phyloP scores from a whole-genome alignment of 2,329 filamentous ascomycete species.

The Incumbomyces delicatus region DNA sequence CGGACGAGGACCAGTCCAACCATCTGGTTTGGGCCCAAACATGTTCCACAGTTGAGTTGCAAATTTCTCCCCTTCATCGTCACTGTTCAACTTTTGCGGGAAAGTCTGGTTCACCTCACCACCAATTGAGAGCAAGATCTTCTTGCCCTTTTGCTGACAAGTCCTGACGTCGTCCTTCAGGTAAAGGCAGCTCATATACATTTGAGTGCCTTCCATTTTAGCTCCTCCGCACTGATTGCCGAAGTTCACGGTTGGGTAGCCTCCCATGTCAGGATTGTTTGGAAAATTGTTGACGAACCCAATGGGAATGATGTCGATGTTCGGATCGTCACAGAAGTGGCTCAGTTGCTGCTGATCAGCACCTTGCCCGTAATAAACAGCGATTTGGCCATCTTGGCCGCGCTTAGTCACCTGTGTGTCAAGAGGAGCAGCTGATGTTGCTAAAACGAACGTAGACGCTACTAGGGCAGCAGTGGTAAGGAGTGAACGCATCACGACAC shows the following conservation, averaged over 20 bases:
- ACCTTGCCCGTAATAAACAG: conserved; percentile 40
- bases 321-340: conserved; percentile 42
- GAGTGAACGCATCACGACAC: conserved; percentile 2
- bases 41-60: conserved; percentile 60
- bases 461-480: conserved; percentile 1
- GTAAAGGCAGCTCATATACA: conserved; percentile 35
- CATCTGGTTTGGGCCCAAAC: conserved; percentile 50
- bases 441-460: conserved; percentile 3
- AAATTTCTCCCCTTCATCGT: conserved; percentile 41
- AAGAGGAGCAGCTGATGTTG: conserved; percentile 1
- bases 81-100: conserved; percentile 38
- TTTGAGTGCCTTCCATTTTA: conserved; percentile 24
- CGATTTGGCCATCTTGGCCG: neutral
- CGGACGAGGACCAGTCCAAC: conserved; percentile 46
- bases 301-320: conserved; percentile 47
- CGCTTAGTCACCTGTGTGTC: neutral
- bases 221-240: conserved; percentile 44
- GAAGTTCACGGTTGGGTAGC: conserved; percentile 46
- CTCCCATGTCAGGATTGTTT: conserved; percentile 29
- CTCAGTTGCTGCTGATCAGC: conserved; percentile 37
- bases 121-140: conserved; percentile 61
- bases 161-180: conserved; percentile 39
- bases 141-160: conserved; percentile 60
- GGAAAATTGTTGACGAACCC: conserved; percentile 49
- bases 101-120: conserved; percentile 57